These are phyloP conservation scores for Suhomyces ambrosiae DNA, from an alignment of 1,139 yeast genomes.

Conservation along the genomic window DNA sequence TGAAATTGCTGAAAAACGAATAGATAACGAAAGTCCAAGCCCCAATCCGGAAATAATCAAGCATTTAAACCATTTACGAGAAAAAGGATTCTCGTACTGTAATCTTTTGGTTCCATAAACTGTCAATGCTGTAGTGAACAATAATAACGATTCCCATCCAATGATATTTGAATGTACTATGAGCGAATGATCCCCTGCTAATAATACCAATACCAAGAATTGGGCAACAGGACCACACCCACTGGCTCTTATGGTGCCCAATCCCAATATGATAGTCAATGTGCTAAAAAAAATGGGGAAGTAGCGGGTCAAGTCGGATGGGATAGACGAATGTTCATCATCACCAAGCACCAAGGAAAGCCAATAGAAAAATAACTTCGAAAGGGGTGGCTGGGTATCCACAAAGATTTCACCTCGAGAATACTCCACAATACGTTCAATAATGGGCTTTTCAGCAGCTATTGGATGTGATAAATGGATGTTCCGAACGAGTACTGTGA, in stretches of 20 bases:
- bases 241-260: constrained; percentile 48
- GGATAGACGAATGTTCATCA: constrained; percentile 3
- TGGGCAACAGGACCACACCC: constrained; percentile 49
- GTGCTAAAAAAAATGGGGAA: constrained; percentile 32
- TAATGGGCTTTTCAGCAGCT: constrained; percentile 1
- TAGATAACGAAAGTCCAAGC: constrained; percentile 54
- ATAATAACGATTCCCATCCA: constrained; percentile 52
- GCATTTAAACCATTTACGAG: constrained; percentile 47
- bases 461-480: constrained; percentile 1
- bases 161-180: constrained; percentile 53
- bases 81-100: constrained; percentile 37
- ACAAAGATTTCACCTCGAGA: constrained; percentile 60
- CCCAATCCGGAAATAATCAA: constrained; percentile 49
- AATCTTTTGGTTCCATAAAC: constrained; percentile 48
- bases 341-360: constrained; percentile 35
- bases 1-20: constrained; percentile 57
- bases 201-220: constrained; percentile 44
- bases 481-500: constrained; percentile 2
- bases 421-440: constrained; percentile 40
- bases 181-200: constrained; percentile 57
- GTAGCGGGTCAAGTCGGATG: constrained; percentile 1
- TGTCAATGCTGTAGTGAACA: constrained; percentile 48
- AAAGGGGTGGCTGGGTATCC: constrained; percentile 66
- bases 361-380: constrained; percentile 48
- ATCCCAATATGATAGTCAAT: constrained; percentile 42